Evolutionary conservation across 495 filamentous ascomycete species (phyloP).

Genomic region (Daldinia decipiens): DNA sequence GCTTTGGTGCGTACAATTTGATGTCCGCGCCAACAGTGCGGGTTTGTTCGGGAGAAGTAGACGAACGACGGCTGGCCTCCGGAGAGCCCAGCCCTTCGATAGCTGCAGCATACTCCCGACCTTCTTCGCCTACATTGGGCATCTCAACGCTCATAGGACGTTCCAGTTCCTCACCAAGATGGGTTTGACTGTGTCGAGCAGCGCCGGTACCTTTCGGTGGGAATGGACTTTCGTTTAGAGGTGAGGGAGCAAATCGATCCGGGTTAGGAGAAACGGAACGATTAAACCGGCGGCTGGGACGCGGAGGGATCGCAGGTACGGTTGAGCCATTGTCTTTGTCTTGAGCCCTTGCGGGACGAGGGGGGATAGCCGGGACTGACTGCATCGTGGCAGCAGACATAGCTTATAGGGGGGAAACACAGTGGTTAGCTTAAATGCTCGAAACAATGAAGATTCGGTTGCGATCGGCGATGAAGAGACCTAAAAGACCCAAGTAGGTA

Average conservation of each 20-base stretch:
- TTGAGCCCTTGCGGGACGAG: constrained; percentile 66
- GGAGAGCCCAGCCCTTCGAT: constrained; percentile 54
- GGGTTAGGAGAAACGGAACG: constrained; percentile 81
- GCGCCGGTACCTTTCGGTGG: constrained; percentile 43
- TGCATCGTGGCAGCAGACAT: constrained; percentile 64
- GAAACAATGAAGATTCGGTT: constrained; percentile 34
- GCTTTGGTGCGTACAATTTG: constrained; percentile 90
- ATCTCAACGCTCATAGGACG: constrained; percentile 82
- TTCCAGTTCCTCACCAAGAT: constrained; percentile 58
- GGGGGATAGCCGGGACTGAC: constrained; percentile 67
- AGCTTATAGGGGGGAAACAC: constrained; percentile 27
- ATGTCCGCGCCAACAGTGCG: constrained; percentile 82
- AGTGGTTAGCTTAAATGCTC: constrained; percentile 43
- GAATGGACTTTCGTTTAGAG: constrained; percentile 73
- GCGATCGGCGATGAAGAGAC: constrained; percentile 27
- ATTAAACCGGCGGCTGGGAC: constrained; percentile 75
- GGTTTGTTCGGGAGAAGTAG: constrained; percentile 69
- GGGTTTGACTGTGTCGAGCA: constrained; percentile 56
- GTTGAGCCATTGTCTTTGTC: constrained; percentile 50
- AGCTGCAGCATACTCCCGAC: constrained; percentile 82
- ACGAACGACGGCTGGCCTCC: constrained; percentile 45
- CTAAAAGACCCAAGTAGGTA: constrained; percentile 19
- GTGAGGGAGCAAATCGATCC: constrained; percentile 84
- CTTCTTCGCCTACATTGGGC: constrained; percentile 88
- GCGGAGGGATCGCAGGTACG: constrained; percentile 72